Percentiles rank a stretch among this genome's conserved stretches.
Evolutionary conservation across 306 rosid species (phyloP).

Genomic region (Rosa multiflora): DNA sequence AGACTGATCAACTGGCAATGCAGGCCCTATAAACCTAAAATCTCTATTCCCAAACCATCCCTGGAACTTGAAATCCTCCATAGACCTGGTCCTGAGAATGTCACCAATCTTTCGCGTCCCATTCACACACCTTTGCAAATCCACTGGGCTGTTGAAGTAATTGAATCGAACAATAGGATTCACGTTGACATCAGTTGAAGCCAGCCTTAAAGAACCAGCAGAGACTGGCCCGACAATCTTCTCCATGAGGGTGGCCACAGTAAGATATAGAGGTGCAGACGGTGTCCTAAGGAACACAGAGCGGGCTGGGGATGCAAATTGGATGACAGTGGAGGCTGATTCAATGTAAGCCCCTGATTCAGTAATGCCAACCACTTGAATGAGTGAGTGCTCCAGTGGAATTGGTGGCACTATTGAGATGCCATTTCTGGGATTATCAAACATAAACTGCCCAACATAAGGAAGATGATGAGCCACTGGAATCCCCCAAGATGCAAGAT

Average conservation of each 20-base stretch:
- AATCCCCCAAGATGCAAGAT: constrained; percentile 79
- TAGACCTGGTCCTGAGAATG: constrained; percentile 49
- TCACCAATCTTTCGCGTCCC: constrained; percentile 67
- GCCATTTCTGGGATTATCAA: constrained; percentile 84
- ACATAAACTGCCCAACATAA: constrained; percentile 69
- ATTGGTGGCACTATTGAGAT: constrained; percentile 67
- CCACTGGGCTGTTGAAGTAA: constrained; percentile 60
- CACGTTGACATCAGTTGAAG: constrained; percentile 51
- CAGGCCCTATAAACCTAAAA: constrained; percentile 75
- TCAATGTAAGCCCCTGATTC: constrained; percentile 73
- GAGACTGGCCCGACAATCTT: constrained; percentile 74
- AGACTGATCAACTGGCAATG: constrained; percentile 48
- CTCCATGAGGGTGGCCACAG: constrained; percentile 73
- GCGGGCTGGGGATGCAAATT: constrained; percentile 49
- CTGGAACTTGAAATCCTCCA: constrained; percentile 62
- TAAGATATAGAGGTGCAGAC: constrained; percentile 54
- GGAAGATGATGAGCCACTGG: constrained; percentile 73
- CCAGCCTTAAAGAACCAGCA: constrained; percentile 55
- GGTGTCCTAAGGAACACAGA: constrained; percentile 49
- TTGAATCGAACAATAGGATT: constrained; percentile 80
- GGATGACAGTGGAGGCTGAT: constrained; percentile 75
- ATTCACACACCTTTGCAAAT: constrained; percentile 69
- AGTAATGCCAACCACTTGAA: constrained; percentile 85
- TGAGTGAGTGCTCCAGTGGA: constrained; percentile 75
- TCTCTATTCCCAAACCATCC: constrained; percentile 55